Conservation (phyloP, 108 stramenopile species). For the Licmophora abbreviata region DNA sequence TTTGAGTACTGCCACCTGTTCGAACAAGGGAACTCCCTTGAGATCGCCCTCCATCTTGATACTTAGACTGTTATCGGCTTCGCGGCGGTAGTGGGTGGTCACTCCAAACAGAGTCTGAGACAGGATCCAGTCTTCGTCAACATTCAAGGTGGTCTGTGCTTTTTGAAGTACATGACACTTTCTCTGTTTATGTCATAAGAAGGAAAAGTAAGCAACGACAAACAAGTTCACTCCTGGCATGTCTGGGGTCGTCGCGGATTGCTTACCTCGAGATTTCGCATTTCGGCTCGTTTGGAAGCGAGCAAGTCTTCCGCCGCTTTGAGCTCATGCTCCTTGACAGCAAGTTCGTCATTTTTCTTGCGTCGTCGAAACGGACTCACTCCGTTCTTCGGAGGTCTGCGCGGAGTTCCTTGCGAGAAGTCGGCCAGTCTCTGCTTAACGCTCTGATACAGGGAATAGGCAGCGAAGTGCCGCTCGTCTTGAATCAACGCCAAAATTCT, state of each 20-base stretch:
- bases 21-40: slow-evolving; percentile 68
- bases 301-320: not conserved
- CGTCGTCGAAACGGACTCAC: not conserved
- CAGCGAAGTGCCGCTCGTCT: slow-evolving; percentile 66
- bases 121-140: slow-evolving; percentile 45
- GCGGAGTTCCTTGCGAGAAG: not conserved
- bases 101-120: slow-evolving; percentile 73
- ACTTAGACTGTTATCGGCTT: slow-evolving; percentile 56
- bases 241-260: too few species aligned
- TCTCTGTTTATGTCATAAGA: not conserved
- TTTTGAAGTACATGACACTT: slow-evolving; percentile 16
- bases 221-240: too few species aligned
- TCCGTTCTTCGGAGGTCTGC: too few species aligned
- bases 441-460: slow-evolving; percentile 17
- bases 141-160: slow-evolving; percentile 27
- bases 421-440: not conserved
- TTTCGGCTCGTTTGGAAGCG: not conserved
- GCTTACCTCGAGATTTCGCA: not conserved
- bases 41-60: slow-evolving; percentile 77
- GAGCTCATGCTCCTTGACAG: not conserved
- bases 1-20: slow-evolving; percentile 84
- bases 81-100: slow-evolving; percentile 69
- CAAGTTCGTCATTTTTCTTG: not conserved
- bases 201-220: too few species aligned
- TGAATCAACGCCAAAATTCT: slow-evolving; percentile 52